Base-by-base conservation (phyloP, 164 flowering plant genomes). In the Chimonanthus praecox region DNA sequence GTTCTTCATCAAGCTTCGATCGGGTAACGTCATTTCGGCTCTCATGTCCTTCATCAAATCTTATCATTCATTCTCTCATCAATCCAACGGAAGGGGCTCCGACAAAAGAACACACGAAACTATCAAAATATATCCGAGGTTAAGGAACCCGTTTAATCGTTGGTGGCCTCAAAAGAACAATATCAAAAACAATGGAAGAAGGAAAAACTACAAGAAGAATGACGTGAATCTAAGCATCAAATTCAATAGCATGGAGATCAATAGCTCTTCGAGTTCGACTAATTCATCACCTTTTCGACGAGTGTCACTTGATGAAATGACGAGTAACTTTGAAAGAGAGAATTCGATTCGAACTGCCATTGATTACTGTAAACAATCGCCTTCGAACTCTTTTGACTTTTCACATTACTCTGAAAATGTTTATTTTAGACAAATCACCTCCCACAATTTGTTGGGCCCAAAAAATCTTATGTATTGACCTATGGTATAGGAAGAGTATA, bases 331-430 rank as follows among this genome's bases (percentile, higher is more conserved):
- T 4, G 70, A 62, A 0, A 54, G 75, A 54, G 80, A 80, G 61
- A 70, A 51, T 11, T 83, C 82, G 5, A 58, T 83, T 43, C 80
- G 77, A 43, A 81, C 79, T n/a, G 85, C 85, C 64, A 83, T 83
- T 69, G 83, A 80, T 66, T 80, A 83, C 62, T 83, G 85, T 63
- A 83, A 83, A 68, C 2, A 77, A 49, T 81, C 83, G 1, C 69
- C 70, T 5, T 72, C 64, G 20, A 72, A 49, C 4, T 33, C 6
- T 2, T 6, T 66, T 5, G 68, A 45, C 20, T 4, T 7, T n/a
- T 62, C 7, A 33, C 44, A 54, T 7, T 54, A 15, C 3, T 54
- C 60, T 7, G 15, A 33, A 1, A 0, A 33, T 33, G 33, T 33
- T 33, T 33, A 33, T 33, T 33, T 33, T 33, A 33, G 33, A 33